Evolutionary conservation across 106 monocot species (phyloP).

Genomic region (Posidonia australis): DNA sequence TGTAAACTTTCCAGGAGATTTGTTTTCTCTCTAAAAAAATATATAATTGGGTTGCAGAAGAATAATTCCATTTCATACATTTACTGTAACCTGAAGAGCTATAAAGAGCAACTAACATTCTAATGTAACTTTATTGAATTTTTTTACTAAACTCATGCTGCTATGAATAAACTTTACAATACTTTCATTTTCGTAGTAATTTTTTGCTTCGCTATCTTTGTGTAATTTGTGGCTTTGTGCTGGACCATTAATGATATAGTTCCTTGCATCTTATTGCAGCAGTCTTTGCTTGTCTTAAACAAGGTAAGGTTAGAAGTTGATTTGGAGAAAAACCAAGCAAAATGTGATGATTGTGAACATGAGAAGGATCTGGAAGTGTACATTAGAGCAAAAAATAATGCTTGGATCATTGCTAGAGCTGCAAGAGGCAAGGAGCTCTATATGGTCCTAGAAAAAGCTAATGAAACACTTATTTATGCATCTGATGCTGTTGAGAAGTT

Average conservation of each 20-base stretch:
- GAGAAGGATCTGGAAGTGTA: slow-evolving; percentile 75
- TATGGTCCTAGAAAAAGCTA: slow-evolving; percentile 86
- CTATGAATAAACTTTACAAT: too few species aligned
- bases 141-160: too few species aligned
- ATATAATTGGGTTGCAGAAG: too few species aligned
- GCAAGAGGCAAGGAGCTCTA: slow-evolving; percentile 75
- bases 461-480: slow-evolving; percentile 89
- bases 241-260: background rate
- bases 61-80: too few species aligned
- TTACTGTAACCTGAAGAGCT: too few species aligned
- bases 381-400: slow-evolving; percentile 82
- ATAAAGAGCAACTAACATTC: too few species aligned
- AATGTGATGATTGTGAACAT: slow-evolving; percentile 30
- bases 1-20: too few species aligned
- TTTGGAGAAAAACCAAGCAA: slow-evolving; percentile 56
- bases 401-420: slow-evolving; percentile 86
- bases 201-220: too few species aligned
- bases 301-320: slow-evolving; percentile 83
- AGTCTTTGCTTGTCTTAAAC: slow-evolving; percentile 71
- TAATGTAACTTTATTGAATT: too few species aligned
- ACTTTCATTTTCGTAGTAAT: too few species aligned
- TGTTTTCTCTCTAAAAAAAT: too few species aligned
- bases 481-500: slow-evolving; percentile 90
- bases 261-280: slow-evolving; percentile 28
- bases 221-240: background rate